phyloP scores from a whole-genome alignment of 2,329 filamentous ascomycete species.

The Clarireedia hainanense region DNA sequence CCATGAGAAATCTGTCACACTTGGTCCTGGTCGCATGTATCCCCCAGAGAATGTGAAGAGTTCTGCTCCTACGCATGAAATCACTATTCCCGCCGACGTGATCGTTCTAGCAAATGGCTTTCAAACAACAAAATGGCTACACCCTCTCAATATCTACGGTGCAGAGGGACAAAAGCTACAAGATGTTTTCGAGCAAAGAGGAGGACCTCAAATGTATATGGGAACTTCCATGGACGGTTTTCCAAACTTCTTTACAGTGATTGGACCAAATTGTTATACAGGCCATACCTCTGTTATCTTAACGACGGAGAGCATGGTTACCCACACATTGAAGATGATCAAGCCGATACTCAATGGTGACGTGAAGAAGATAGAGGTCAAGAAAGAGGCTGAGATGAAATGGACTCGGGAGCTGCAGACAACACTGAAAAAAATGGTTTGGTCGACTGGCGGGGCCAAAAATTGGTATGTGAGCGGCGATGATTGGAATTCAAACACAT shows the following conservation, averaged over 20 bases:
- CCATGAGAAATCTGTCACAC: constrained; percentile 38
- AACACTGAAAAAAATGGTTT: constrained; percentile 39
- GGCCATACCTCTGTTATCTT: constrained; percentile 50
- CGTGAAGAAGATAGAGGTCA: constrained; percentile 39
- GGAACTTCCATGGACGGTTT: constrained; percentile 49
- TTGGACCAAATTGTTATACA: constrained; percentile 51
- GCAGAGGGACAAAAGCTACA: constrained; percentile 39
- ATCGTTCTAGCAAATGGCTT: constrained; percentile 53
- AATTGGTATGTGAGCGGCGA: constrained; percentile 41
- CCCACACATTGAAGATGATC: constrained; percentile 46
- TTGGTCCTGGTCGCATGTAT: constrained; percentile 43
- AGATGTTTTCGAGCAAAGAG: constrained; percentile 44
- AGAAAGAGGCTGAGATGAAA: constrained; percentile 37
- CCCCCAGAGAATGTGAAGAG: constrained; percentile 28
- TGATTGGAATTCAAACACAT: constrained; percentile 42
- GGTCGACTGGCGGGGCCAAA: constrained; percentile 36
- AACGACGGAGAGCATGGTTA: constrained; percentile 48
- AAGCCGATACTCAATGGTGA: constrained; percentile 41
- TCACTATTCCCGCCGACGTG: constrained; percentile 44
- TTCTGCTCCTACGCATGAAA: constrained; percentile 24
- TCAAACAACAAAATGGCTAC: constrained; percentile 45
- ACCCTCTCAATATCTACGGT: constrained; percentile 44
- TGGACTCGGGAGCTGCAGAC: constrained; percentile 41
- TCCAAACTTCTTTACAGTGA: constrained; percentile 52
- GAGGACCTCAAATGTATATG: constrained; percentile 50